Base-by-base conservation (phyloP, 805 yeast species). In the Saccharomycopsis synnaedendra region DNA sequence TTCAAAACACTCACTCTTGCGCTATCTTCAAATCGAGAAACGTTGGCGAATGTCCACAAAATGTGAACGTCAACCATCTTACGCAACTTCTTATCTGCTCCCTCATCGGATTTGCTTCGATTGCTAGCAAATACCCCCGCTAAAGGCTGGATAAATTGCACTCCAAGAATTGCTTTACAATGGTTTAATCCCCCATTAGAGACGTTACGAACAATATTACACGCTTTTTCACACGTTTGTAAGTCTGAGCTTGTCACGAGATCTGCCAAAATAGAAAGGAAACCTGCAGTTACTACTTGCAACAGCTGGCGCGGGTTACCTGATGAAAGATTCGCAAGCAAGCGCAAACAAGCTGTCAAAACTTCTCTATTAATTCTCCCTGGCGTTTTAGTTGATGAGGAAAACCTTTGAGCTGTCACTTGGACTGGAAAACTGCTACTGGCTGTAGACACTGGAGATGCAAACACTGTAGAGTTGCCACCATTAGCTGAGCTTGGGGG, bases 21-120 rank as follows among this genome's bases (percentile, higher is more conserved):
- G 9, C 37, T 29, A 11, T 48, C 54, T 32, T 51, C 50, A 36
- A 45, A 48, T 31, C 52, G 27, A 5, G 49, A 43, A 29, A 51
- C 37, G 28, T 51, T 51, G 6, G 50, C 41, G 42, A 51, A 48
- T 4, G 44, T 45, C 54, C 54, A 51, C 6, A 51, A 30, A 43
- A 51, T 48, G 39, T 48, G 36, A 10, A 48, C 37, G n/a, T 48
- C 46, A 32, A 48, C 43, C n/a, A 39, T 34, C 41, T 47, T 50
- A 11, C 40, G 36, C 11, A 47, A 27, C 11, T 28, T 40, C 4
- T 6, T 27, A 3, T 34, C 34, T 36, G 45, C 50, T 7, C 28
- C 33, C 7, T 49, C 46, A 10, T 34, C 34, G 9, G 11, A 19
- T n/a, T n/a, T 8, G 29, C 33, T 37, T 19, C 40, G 39, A 31